Evolutionary conservation across 306 rosid species (phyloP).

Genomic region (Fragaria ananassa): DNA sequence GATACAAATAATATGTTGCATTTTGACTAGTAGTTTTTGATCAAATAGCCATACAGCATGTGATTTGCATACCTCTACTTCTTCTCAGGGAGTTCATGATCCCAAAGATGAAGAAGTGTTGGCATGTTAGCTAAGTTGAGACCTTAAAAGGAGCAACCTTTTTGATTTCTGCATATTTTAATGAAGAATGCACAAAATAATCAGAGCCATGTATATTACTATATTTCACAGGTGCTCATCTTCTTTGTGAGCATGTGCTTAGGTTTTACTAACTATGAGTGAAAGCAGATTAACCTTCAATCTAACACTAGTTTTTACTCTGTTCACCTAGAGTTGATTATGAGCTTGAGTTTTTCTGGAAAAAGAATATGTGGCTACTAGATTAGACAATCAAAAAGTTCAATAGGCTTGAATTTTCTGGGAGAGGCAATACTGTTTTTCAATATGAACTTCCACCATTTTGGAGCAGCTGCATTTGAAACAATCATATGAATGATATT

Average conservation of each 20-base stretch:
- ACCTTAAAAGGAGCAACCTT: slow-evolving; percentile 19
- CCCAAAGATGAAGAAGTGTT: slow-evolving; percentile 13
- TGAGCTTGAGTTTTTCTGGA: slow-evolving; percentile 4
- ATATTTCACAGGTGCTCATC: neutral
- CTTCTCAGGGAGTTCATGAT: neutral
- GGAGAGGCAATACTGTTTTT: neutral
- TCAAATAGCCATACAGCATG: slow-evolving; percentile 29
- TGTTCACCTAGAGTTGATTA: neutral
- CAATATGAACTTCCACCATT: neutral
- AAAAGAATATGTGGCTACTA: neutral
- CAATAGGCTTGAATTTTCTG: neutral
- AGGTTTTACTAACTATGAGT: neutral
- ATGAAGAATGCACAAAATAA: neutral
- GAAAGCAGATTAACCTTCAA: neutral
- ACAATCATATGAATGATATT: neutral
- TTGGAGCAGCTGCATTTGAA: neutral
- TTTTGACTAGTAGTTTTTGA: slow-evolving; percentile 26
- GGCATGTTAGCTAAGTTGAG: neutral
- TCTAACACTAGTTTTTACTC: neutral
- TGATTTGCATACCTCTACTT: slow-evolving; percentile 2
- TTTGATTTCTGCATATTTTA: slow-evolving; percentile 3
- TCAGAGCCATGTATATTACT: neutral
- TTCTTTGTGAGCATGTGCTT: slow-evolving; percentile 1
- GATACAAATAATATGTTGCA: slow-evolving; percentile 18
- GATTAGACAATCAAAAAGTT: neutral